Evolutionary conservation across 768 basidiomycete species (phyloP).

Genomic region (Coprinopsis strossmayeri): DNA sequence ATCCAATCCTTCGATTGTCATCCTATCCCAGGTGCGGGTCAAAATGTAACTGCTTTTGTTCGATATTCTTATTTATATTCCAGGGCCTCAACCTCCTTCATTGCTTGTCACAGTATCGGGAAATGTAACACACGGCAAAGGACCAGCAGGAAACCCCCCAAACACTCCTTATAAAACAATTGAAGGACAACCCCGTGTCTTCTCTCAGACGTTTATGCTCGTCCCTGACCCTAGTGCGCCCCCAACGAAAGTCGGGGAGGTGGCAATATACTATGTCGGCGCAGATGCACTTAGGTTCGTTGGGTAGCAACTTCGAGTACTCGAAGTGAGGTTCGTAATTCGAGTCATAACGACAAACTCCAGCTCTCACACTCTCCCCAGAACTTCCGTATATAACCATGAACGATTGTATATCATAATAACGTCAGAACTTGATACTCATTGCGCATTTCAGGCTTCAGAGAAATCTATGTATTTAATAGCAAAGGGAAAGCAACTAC

Average conservation of each 20-base stretch:
- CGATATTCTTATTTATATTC: too few species aligned
- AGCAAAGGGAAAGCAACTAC: not conserved
- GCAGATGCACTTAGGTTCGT: conserved; percentile 81
- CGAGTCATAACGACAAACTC: too few species aligned
- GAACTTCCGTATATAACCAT: not conserved
- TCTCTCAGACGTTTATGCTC: conserved; percentile 84
- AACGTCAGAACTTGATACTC: too few species aligned
- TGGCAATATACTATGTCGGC: conserved; percentile 77
- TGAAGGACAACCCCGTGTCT: conserved; percentile 78
- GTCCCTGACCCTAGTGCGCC: conserved; percentile 67
- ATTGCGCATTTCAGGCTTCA: too few species aligned
- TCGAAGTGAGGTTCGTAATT: too few species aligned
- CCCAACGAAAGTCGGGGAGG: conserved; percentile 59
- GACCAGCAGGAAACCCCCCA: conserved; percentile 51
- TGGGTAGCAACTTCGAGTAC: too few species aligned
- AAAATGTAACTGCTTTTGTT: not conserved
- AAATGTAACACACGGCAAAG: conserved; percentile 64
- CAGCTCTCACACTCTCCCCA: not conserved
- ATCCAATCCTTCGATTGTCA: conserved; percentile 87
- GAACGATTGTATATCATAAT: too few species aligned
- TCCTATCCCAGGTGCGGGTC: conserved; percentile 69
- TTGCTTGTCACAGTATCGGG: conserved; percentile 77
- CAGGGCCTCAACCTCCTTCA: conserved; percentile 77
- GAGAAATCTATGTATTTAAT: not conserved
- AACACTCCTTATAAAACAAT: conserved; percentile 43